phyloP scores from a whole-genome alignment of 441 rosid species.

The Aquilaria agallochum region DNA sequence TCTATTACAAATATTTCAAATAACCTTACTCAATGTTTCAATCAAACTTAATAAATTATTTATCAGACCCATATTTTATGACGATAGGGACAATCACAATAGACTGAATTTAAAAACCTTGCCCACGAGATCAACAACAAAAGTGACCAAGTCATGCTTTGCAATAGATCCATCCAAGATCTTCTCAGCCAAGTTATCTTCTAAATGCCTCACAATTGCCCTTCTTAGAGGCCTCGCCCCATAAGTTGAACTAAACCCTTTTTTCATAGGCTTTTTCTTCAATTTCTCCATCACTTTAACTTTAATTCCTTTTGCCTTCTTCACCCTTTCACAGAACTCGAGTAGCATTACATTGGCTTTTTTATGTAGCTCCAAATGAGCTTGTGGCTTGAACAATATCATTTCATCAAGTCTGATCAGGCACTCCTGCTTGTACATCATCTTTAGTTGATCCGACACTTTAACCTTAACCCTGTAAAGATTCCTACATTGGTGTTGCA shows the following conservation, averaged over 20 bases:
- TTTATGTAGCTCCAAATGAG: conserved; percentile 32
- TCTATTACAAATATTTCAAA: no score
- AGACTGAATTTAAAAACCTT: neutral
- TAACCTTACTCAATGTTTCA: no score
- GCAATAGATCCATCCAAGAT: conserved; percentile 40
- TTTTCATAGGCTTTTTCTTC: conserved; percentile 34
- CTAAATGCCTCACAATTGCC: conserved; percentile 43
- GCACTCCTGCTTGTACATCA: conserved; percentile 51
- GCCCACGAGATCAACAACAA: conserved; percentile 37
- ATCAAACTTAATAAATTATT: no score
- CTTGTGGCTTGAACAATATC: conserved; percentile 44
- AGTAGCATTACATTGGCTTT: conserved; percentile 42
- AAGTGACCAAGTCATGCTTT: conserved; percentile 40
- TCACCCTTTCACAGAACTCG: conserved; percentile 37
- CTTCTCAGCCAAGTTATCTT: conserved; percentile 45
- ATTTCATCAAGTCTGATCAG: conserved; percentile 48
- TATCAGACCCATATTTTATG: no score
- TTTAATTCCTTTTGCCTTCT: conserved; percentile 35
- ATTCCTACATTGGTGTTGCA: conserved; percentile 22
- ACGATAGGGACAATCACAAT: no score
- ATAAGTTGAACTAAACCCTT: conserved; percentile 48
- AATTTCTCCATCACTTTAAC: conserved; percentile 44
- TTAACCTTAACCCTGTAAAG: conserved; percentile 16
- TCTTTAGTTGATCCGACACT: conserved; percentile 41
- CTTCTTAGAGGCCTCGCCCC: conserved; percentile 58